Conservation (phyloP, 495 filamentous ascomycete species). For the Aspergillus conjunctus region DNA sequence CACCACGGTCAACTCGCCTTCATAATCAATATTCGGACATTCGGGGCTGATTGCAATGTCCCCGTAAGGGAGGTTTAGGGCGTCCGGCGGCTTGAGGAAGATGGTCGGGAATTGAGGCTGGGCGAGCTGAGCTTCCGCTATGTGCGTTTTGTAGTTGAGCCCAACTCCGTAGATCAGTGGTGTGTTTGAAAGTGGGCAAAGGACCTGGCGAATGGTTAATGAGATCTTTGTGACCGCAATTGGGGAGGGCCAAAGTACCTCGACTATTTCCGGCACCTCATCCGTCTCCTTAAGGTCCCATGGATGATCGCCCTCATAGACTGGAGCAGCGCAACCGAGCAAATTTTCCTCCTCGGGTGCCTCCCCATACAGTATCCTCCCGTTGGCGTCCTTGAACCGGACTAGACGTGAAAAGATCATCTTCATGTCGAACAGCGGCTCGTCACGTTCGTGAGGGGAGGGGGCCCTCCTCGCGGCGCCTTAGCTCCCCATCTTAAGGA, state of each 20-base stretch:
- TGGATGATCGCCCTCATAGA: neutral
- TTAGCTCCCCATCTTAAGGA: too few species aligned
- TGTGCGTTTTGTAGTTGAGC: neutral
- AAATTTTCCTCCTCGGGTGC: neutral
- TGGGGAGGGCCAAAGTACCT: neutral
- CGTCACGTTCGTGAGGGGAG: too few species aligned
- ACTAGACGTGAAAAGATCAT: neutral
- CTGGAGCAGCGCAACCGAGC: neutral
- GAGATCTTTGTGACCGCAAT: too few species aligned
- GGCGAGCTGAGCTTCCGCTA: neutral
- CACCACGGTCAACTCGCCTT: neutral
- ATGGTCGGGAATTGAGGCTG: neutral
- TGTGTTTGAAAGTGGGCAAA: neutral
- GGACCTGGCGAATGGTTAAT: too few species aligned
- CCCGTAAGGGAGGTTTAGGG: neutral
- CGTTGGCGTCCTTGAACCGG: neutral
- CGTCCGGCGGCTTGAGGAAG: neutral
- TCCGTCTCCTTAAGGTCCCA: neutral
- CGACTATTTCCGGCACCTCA: neutral
- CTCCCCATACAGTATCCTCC: neutral
- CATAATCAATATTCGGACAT: neutral
- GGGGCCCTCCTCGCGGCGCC: too few species aligned
- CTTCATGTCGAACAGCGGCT: conserved; percentile 7
- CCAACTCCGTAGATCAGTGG: neutral
- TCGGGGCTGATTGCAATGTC: neutral